Evolutionary conservation across 306 rosid genomes (phyloP), one percentile per base, ranked within the genome.

Genomic region (Begonia fuchsioides): DNA sequence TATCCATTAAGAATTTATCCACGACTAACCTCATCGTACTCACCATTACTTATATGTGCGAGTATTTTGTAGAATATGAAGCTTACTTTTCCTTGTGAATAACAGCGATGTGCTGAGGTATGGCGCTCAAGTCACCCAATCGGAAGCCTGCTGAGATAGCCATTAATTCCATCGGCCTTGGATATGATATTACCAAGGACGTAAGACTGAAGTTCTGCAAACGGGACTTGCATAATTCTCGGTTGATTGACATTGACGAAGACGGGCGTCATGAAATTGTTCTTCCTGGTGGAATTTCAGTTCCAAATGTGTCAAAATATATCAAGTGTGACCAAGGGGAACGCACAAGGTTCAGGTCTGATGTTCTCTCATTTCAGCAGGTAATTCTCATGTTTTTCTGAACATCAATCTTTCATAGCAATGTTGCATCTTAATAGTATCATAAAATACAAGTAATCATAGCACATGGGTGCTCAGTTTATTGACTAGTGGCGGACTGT

Each of bases 271-370:
- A 82, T 49, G 86, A 78, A 52, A 56, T 81, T 51, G 78, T 83
- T 66, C 70, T 88, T 53, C 90, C 95, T 1, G 96, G 83, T 64
- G 93, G 90, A 26, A 70, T 81, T 68, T 63, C 78, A 7, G 66
- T 88, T 62, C 69, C 88, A 11, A 68, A 80, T 62, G 93, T 88
- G 13, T 76, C 95, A 32, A 83, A 81, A 62, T 81, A 81, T 2
- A 90, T 88, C 10, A 88, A 84, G 65, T 88, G 95, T 9, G 97
- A 88, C 66, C 84, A 90, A 67, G 95, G 97, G 54, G 97, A 90
- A 56, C 95, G 95, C 35, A 90, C 84, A 0, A 68, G 95, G 67
- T 90, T 90, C 68, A 79, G 93, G 82, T 90, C 97, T 55, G 97
- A 90, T 59, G 92, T 81, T 67, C 87, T 90, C 50, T 68, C 95